Base-by-base conservation (phyloP, 371 early-diverging fungal species). In the Mucor sp. region DNA sequence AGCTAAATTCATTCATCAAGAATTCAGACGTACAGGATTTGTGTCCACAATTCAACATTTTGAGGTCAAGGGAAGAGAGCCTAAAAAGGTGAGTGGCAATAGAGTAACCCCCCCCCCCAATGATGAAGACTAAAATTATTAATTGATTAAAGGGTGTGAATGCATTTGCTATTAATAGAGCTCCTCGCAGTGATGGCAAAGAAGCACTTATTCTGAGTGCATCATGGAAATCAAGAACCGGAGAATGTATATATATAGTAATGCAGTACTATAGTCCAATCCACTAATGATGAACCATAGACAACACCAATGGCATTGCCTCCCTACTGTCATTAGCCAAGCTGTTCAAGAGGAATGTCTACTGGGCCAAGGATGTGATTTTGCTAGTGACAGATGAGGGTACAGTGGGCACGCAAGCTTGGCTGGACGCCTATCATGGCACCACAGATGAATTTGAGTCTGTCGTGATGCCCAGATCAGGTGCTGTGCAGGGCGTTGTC, bases 341-440 rank as follows among this genome's bases (percentile, higher is more conserved):
- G 66, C 81, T 91, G 23, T 87, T 92, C 63, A 89, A 87, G 58
- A 84, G 95, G 65, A 90, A 81, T 65, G 89, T 90, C 37, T 90
- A 91, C 75, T 97, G 96, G 97, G 86, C 96, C 48, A 95, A 96
- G 75, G 98, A 97, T 72, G 83, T 97, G 23, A 88, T 98, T 12
- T 85, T 97, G 53, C 76, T 97, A 6, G 87, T 96, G 1, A 86
- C 94, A 4, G 95, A 95, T 70, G 81, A 89, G 6, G 91, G 88
- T 15, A 83, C 85, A 23, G 65, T 75, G 3, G 97, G 97, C 3
- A 87, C 91, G 6, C 90, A 93, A 60, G 90, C 91, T 7, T 98
- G 96, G 96, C 79, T 97, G n/a, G 85, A 90, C 50, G 93, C 94
- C 1, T 97, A 98, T 76, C 97, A 97, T 74, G 94, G 94, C 25